Evolutionary conservation across 495 filamentous ascomycete species (phyloP).

Genomic region (Recurvomyces mirabilis): DNA sequence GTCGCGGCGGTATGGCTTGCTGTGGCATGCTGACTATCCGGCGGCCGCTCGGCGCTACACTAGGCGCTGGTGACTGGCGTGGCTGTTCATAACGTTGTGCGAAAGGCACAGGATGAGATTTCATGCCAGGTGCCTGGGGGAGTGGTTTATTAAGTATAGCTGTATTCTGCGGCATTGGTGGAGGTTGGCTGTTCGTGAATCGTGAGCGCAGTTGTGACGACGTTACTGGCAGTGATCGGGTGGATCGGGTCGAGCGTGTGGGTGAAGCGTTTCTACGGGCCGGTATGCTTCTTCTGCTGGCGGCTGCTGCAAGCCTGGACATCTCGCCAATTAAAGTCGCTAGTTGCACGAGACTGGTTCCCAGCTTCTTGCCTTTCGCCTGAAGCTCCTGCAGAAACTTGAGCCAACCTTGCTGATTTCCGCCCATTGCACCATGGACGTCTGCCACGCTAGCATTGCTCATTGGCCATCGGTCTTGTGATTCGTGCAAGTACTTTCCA

Average conservation of each 20-base stretch:
- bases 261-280: not conserved
- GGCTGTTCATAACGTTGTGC: constrained; percentile 14
- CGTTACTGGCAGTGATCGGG: not conserved
- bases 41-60: not conserved
- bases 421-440: constrained; percentile 30
- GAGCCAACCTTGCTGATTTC: constrained; percentile 31
- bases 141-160: constrained; percentile 13
- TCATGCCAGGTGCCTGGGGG: constrained; percentile 10
- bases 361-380: constrained; percentile 29
- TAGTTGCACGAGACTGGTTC: constrained; percentile 26
- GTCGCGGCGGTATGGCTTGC: not conserved
- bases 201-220: constrained; percentile 12
- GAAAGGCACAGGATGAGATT: constrained; percentile 7
- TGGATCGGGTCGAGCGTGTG: not conserved
- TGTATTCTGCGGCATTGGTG: not conserved
- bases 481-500: constrained; percentile 55
- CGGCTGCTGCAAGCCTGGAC: constrained; percentile 31
- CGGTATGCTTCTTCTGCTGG: constrained; percentile 26
- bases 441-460: constrained; percentile 22
- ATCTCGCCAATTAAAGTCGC: constrained; percentile 30
- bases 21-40: not conserved
- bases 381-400: constrained; percentile 26
- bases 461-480: constrained; percentile 43
- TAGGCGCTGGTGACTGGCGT: constrained; percentile 2
- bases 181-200: constrained; percentile 2